A percentile compares a stretch with the other conserved stretches of the same genome.
Evolutionary conservation across 805 yeast species (phyloP).

Genomic region (Jamesozyma gamospora): DNA sequence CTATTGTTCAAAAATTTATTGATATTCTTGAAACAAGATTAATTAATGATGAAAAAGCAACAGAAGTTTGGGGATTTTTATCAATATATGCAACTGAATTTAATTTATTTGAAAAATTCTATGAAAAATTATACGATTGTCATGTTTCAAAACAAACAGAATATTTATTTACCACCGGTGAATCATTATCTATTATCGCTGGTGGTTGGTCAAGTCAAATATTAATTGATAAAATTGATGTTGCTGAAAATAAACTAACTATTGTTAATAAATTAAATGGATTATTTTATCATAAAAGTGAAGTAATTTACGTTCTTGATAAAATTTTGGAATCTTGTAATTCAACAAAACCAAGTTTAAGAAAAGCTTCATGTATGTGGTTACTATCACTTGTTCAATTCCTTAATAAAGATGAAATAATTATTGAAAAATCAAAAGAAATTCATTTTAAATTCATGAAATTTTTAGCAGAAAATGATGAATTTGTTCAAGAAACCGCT

Average conservation of each 20-base stretch:
- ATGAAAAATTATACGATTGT: constrained; percentile 43
- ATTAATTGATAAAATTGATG: constrained; percentile 44
- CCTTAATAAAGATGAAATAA: constrained; percentile 40
- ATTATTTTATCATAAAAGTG: constrained; percentile 2
- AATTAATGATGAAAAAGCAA: constrained; percentile 50
- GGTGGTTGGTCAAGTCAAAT: constrained; percentile 66
- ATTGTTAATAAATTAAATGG: not conserved
- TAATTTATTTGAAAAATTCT: constrained; percentile 28
- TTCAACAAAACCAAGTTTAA: constrained; percentile 60
- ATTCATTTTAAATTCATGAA: constrained; percentile 70
- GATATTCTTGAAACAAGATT: constrained; percentile 32
- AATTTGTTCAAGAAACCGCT: constrained; percentile 84
- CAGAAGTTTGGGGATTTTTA: constrained; percentile 46
- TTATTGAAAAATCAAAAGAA: constrained; percentile 39
- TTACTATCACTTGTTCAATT: constrained; percentile 69
- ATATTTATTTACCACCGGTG: constrained; percentile 69
- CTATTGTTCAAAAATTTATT: constrained; percentile 19
- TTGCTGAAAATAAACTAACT: constrained; percentile 20
- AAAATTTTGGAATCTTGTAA: constrained; percentile 43
- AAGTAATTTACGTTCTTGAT: constrained; percentile 32
- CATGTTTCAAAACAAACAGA: constrained; percentile 67
- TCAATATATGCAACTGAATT: constrained; percentile 33
- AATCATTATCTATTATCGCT: constrained; percentile 61
- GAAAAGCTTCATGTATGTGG: constrained; percentile 81
- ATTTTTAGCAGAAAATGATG: constrained; percentile 73